A percentile compares a stretch with the other conserved stretches of the same genome.
Conservation (phyloP, 352 stramenopile genomes). For the Phytophthora kernoviae region DNA sequence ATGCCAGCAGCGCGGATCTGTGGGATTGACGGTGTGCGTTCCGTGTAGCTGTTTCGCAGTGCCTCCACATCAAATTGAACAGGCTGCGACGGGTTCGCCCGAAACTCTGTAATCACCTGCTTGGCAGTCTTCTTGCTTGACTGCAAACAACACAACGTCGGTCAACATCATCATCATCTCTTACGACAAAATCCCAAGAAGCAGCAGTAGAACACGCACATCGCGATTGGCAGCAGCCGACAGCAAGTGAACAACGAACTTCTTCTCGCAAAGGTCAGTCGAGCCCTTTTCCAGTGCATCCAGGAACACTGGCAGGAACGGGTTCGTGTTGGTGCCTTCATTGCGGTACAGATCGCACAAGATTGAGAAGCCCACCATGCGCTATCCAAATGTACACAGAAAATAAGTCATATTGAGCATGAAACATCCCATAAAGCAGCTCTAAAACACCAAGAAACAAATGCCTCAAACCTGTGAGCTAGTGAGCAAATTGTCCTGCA, state of each 20-base stretch:
- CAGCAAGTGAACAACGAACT: slow-evolving; percentile 78
- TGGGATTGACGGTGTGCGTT: slow-evolving; percentile 76
- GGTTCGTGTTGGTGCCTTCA: slow-evolving; percentile 76
- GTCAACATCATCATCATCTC: slow-evolving; percentile 16
- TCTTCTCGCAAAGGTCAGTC: slow-evolving; percentile 73
- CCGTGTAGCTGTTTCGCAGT: slow-evolving; percentile 69
- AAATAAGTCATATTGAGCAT: background rate
- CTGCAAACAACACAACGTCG: slow-evolving; percentile 20
- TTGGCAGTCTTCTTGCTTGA: slow-evolving; percentile 79
- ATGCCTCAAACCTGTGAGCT: slow-evolving; percentile 68
- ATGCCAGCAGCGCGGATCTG: slow-evolving; percentile 81
- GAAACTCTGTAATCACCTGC: slow-evolving; percentile 67
- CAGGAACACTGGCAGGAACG: slow-evolving; percentile 88
- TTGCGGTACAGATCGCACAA: slow-evolving; percentile 86
- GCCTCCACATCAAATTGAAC: slow-evolving; percentile 70
- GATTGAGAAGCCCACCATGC: slow-evolving; percentile 87
- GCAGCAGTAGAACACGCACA: slow-evolving; percentile 25
- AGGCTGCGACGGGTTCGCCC: slow-evolving; percentile 47
- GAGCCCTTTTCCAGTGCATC: slow-evolving; percentile 77
- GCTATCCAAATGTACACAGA: slow-evolving; percentile 37
- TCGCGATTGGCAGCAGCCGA: slow-evolving; percentile 53
- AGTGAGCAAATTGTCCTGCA: slow-evolving; percentile 91
- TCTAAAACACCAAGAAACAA: background rate
- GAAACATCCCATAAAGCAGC: background rate
- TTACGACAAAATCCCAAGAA: background rate